Evolutionary conservation across 305 asterid species (phyloP).

Genomic region (Fraxinus angustifolia): DNA sequence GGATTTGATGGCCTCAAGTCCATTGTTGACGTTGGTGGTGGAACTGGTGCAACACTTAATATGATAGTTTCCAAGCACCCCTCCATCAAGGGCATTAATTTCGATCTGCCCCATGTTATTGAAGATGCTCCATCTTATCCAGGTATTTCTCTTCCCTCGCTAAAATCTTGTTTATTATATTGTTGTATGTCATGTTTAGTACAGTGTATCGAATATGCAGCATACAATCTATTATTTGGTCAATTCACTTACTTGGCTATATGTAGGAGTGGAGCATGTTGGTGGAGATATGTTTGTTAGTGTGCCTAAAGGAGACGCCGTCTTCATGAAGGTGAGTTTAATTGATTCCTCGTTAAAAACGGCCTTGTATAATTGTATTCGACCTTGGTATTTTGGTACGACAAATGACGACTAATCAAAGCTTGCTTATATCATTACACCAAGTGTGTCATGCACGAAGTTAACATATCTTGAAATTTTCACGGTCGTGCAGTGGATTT

Average conservation of each 20-base stretch:
- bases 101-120: slow-evolving; percentile 63
- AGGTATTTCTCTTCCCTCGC: slow-evolving; percentile 19
- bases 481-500: slow-evolving; percentile 56
- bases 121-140: slow-evolving; percentile 51
- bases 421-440: not conserved
- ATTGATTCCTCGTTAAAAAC: not conserved
- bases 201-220: not conserved
- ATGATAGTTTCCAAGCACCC: slow-evolving; percentile 63
- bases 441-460: not conserved
- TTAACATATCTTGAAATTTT: not conserved
- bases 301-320: slow-evolving; percentile 69
- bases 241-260: too few relatives aligned
- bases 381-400: not conserved
- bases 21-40: slow-evolving; percentile 75
- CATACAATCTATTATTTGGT: too few relatives aligned
- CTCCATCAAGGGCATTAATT: slow-evolving; percentile 54
- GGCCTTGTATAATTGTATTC: not conserved
- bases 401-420: too few relatives aligned
- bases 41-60: slow-evolving; percentile 55
- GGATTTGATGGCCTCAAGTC: slow-evolving; percentile 53
- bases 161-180: too few relatives aligned
- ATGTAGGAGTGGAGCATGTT: slow-evolving; percentile 55
- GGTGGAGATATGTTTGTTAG: slow-evolving; percentile 76
- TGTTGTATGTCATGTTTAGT: not conserved
- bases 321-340: slow-evolving; percentile 60